Conservation (phyloP, 176 grass and related monocot species). For the Saccharum spontaneum region DNA sequence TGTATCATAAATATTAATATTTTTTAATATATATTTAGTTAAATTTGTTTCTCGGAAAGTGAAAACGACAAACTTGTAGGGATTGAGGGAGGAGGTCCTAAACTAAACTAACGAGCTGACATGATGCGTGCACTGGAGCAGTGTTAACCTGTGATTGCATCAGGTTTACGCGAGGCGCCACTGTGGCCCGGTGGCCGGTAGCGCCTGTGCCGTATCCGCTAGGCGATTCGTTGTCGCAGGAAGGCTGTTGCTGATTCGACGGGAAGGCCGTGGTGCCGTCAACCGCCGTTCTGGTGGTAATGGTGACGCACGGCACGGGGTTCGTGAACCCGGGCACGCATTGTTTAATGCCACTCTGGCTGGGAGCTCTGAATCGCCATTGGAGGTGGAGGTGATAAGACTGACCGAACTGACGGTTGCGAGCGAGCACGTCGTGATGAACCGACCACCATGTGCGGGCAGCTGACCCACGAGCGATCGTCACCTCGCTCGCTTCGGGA, state of each 20-base stretch:
- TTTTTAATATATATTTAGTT: too few relatives aligned
- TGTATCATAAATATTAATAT: too few relatives aligned
- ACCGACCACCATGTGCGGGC: constrained; percentile 13
- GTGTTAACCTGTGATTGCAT: constrained; percentile 11
- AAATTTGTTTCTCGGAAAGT: too few relatives aligned
- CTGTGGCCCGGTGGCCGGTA: not conserved
- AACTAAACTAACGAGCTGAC: not conserved
- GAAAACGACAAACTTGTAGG: too few relatives aligned
- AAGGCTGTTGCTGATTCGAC: not conserved
- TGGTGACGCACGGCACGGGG: constrained; percentile 39
- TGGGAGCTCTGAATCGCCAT: not conserved
- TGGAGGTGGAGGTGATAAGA: not conserved
- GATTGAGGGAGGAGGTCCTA: too few relatives aligned
- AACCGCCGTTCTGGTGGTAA: not conserved
- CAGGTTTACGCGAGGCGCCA: constrained; percentile 3
- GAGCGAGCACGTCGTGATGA: not conserved
- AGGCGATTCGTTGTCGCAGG: constrained; percentile 33
- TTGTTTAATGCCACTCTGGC: constrained; percentile 28
- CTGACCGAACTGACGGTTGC: not conserved
- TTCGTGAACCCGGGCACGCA: not conserved
- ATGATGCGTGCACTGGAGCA: not conserved
- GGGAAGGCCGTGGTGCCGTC: not conserved
- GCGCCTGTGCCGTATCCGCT: not conserved
- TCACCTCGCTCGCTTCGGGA: constrained; percentile 8
- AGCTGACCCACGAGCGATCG: constrained; percentile 15